These are phyloP conservation scores for Rhodotorula paludigena DNA, from an alignment of 768 basidiomycete genomes.

Conservation along the genomic window DNA sequence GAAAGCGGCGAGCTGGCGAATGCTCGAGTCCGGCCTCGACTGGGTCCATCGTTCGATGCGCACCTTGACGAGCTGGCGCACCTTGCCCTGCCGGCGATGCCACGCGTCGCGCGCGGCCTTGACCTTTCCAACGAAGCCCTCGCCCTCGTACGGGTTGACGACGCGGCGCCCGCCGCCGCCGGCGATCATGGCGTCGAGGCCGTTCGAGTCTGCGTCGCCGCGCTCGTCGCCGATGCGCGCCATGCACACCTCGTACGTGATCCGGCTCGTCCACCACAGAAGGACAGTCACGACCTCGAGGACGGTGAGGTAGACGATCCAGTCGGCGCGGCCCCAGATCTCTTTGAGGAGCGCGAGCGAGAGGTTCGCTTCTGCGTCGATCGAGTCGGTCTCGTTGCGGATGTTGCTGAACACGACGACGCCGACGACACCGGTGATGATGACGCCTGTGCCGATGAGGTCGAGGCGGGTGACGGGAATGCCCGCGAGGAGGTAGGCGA, in stretches of 20 bases:
- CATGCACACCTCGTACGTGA: slow-evolving; percentile 49
- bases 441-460: slow-evolving; percentile 79
- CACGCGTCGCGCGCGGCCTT: slow-evolving; percentile 10
- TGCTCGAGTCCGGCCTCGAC: slow-evolving; percentile 59
- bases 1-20: slow-evolving; percentile 87
- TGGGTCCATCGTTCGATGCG: slow-evolving; percentile 24
- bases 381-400: slow-evolving; percentile 58
- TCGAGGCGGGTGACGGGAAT: slow-evolving; percentile 78
- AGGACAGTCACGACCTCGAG: slow-evolving; percentile 65
- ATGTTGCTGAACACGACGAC: slow-evolving; percentile 46
- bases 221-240: slow-evolving; percentile 45
- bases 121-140: slow-evolving; percentile 47
- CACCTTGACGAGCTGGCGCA: slow-evolving; percentile 9
- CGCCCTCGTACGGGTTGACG: slow-evolving; percentile 52
- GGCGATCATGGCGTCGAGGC: slow-evolving; percentile 19
- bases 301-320: slow-evolving; percentile 84
- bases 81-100: slow-evolving; percentile 3
- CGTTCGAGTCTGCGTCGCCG: slow-evolving; percentile 24
- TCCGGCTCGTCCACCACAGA: slow-evolving; percentile 21
- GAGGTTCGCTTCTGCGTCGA: slow-evolving; percentile 63
- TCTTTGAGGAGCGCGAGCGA: slow-evolving; percentile 64
- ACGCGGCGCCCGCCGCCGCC: slow-evolving; percentile 27
- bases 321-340: slow-evolving; percentile 79
- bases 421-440: slow-evolving; percentile 77
- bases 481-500: slow-evolving; percentile 69